Percentiles rank a stretch among this genome's conserved stretches.
Evolutionary conservation across 768 basidiomycete genomes (phyloP).

Genomic region (Termitomyces sp.): DNA sequence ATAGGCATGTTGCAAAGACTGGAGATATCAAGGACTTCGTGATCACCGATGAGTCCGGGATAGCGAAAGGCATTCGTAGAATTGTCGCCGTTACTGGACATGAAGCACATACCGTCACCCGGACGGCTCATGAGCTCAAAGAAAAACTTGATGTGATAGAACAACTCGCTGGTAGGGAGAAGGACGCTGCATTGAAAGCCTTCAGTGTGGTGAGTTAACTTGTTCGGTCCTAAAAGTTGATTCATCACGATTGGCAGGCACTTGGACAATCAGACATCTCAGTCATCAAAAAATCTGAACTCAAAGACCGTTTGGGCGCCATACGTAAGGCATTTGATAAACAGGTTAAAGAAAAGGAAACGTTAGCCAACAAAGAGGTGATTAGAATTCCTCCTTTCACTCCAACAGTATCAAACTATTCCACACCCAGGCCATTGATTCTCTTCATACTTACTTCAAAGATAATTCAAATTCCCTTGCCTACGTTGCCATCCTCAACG

Average conservation of each 20-base stretch:
- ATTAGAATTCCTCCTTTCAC: slow-evolving; percentile 11
- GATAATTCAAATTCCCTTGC: slow-evolving; percentile 65
- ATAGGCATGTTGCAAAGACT: slow-evolving; percentile 89
- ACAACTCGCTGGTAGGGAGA: slow-evolving; percentile 61
- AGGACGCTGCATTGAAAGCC: slow-evolving; percentile 83
- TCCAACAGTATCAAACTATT: background rate
- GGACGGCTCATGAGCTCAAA: slow-evolving; percentile 57
- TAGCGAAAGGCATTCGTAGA: slow-evolving; percentile 96
- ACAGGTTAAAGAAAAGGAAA: slow-evolving; percentile 75
- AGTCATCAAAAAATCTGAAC: slow-evolving; percentile 69
- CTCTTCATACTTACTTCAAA: slow-evolving; percentile 66
- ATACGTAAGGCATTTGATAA: slow-evolving; percentile 84
- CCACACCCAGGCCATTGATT: slow-evolving; percentile 56
- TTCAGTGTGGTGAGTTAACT: slow-evolving; percentile 57
- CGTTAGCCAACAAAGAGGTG: slow-evolving; percentile 73
- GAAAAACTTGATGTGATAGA: slow-evolving; percentile 60
- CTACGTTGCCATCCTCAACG: slow-evolving; percentile 68
- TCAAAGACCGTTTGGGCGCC: slow-evolving; percentile 66
- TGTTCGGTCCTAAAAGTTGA: background rate
- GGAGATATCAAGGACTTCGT: slow-evolving; percentile 97
- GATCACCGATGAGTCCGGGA: slow-evolving; percentile 92
- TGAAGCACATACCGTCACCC: slow-evolving; percentile 80
- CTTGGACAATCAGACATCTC: slow-evolving; percentile 89
- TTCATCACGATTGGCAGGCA: slow-evolving; percentile 47
- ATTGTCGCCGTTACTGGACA: slow-evolving; percentile 93